Evolutionary conservation across 352 stramenopile genomes (phyloP).

Genomic region (Nothophytophthora sp.): DNA sequence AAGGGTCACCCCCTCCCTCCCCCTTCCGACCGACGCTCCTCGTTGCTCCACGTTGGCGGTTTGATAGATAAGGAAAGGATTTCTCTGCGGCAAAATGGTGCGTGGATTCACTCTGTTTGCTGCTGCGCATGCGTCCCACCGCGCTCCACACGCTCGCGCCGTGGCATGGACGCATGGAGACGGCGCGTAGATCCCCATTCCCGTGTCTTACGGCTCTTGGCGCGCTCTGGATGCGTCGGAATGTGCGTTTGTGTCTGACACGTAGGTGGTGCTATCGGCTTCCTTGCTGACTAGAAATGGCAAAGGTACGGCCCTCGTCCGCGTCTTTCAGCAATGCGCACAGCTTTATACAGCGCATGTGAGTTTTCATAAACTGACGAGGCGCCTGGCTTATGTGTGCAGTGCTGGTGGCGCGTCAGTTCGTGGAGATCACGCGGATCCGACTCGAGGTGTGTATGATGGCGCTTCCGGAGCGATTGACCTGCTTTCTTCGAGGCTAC

Average conservation of each 20-base stretch:
- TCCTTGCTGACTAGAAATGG: constrained; percentile 94
- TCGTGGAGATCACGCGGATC: constrained; percentile 99
- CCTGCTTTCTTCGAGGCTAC: no score
- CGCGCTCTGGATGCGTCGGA: constrained; percentile 12
- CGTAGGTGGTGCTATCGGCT: constrained; percentile 95
- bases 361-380: constrained; percentile 3
- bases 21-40: neutral
- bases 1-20: neutral
- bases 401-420: constrained; percentile 97
- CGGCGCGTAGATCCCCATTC: neutral
- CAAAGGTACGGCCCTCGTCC: constrained; percentile 75
- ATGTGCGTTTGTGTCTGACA: constrained; percentile 2
- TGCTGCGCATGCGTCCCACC: neutral
- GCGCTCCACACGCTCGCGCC: neutral
- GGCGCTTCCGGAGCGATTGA: no score
- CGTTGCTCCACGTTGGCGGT: constrained; percentile 33
- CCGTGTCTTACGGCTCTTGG: constrained; percentile 5
- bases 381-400: constrained; percentile 12
- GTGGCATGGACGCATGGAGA: neutral
- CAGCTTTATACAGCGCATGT: neutral
- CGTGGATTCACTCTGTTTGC: constrained; percentile 7
- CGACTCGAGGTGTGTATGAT: constrained; percentile 89
- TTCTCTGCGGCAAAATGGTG: constrained; percentile 31
- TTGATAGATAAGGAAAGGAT: constrained; percentile 30
- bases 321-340: neutral